phyloP scores from a whole-genome alignment of 805 yeast genomes.

The Pichia cabralensis region DNA sequence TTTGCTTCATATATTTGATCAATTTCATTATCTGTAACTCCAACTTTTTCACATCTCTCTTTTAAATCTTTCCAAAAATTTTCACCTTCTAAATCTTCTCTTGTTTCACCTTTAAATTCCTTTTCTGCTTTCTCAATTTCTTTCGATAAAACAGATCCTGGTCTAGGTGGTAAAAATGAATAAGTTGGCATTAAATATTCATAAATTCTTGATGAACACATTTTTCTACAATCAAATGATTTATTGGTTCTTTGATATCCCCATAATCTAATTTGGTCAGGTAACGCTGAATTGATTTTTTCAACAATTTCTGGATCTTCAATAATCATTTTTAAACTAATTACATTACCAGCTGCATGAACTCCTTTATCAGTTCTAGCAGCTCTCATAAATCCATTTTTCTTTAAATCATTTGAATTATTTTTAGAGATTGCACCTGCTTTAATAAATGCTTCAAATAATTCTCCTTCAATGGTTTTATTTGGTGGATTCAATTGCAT shows the following conservation, averaged over 20 bases:
- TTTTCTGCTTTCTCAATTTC: constrained; percentile 43
- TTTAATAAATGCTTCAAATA: constrained; percentile 70
- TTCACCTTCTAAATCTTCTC: constrained; percentile 60
- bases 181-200: constrained; percentile 92
- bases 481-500: constrained; percentile 89
- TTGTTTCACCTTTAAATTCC: constrained; percentile 48
- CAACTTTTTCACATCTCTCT: constrained; percentile 27
- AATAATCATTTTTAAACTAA: constrained; percentile 72
- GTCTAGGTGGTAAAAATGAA: constrained; percentile 85
- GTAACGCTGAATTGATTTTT: constrained; percentile 66
- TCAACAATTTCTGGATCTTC: constrained; percentile 69
- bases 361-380: constrained; percentile 94
- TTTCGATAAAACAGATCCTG: constrained; percentile 53
- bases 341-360: constrained; percentile 92
- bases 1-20: constrained; percentile 28
- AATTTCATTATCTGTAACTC: constrained; percentile 31
- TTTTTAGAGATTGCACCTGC: constrained; percentile 86
- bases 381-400: constrained; percentile 78
- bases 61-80: constrained; percentile 58
- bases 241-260: constrained; percentile 83
- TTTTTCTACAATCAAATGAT: constrained; percentile 86
- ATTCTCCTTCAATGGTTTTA: constrained; percentile 82
- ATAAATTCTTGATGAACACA: constrained; percentile 93
- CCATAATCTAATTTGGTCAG: constrained; percentile 88
- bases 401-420: constrained; percentile 81